A percentile compares a stretch with the other conserved stretches of the same genome.
phyloP scores from a whole-genome alignment of 208 protist species.

The Crithidia expoeki region DNA sequence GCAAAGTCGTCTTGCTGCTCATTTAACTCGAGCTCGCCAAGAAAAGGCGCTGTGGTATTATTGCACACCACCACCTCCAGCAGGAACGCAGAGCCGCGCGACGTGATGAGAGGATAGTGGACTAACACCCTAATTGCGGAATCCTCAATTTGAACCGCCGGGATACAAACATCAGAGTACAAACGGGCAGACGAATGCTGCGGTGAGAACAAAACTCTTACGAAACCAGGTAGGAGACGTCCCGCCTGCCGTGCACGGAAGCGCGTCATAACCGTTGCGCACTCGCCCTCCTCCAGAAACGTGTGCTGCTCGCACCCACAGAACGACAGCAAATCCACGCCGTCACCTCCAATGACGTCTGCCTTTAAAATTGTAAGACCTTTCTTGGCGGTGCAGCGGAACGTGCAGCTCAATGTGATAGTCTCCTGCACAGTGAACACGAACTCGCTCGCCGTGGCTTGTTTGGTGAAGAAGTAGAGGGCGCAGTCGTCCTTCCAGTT shows the following conservation, averaged over 20 bases:
- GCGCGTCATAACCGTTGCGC: slow-evolving; percentile 47
- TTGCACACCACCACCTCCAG: slow-evolving; percentile 50
- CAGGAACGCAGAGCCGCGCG: slow-evolving; percentile 34
- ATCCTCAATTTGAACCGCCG: slow-evolving; percentile 46
- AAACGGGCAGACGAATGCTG: slow-evolving; percentile 29
- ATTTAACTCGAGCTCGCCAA: slow-evolving; percentile 49
- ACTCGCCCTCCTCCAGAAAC: slow-evolving; percentile 62
- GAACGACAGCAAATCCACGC: slow-evolving; percentile 39
- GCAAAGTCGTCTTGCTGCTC: slow-evolving; percentile 33
- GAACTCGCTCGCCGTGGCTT: slow-evolving; percentile 23
- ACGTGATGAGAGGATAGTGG: slow-evolving; percentile 42
- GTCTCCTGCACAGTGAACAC: slow-evolving; percentile 35
- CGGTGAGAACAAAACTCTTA: slow-evolving; percentile 55
- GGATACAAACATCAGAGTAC: slow-evolving; percentile 60
- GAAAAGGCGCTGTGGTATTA: slow-evolving; percentile 30
- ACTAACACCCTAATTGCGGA: slow-evolving; percentile 34
- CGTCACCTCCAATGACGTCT: slow-evolving; percentile 46
- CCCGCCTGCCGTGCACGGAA: slow-evolving; percentile 36
- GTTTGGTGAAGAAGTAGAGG: slow-evolving; percentile 42
- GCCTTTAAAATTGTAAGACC: slow-evolving; percentile 49
- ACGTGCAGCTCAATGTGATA: slow-evolving; percentile 49
- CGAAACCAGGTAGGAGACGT: slow-evolving; percentile 46
- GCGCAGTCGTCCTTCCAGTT: slow-evolving; percentile 44
- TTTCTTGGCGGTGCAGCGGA: slow-evolving; percentile 48
- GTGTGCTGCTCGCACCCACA: slow-evolving; percentile 39